Evolutionary conservation across 2,329 filamentous ascomycete species (phyloP).

Genomic region (Metarhizium sp.): DNA sequence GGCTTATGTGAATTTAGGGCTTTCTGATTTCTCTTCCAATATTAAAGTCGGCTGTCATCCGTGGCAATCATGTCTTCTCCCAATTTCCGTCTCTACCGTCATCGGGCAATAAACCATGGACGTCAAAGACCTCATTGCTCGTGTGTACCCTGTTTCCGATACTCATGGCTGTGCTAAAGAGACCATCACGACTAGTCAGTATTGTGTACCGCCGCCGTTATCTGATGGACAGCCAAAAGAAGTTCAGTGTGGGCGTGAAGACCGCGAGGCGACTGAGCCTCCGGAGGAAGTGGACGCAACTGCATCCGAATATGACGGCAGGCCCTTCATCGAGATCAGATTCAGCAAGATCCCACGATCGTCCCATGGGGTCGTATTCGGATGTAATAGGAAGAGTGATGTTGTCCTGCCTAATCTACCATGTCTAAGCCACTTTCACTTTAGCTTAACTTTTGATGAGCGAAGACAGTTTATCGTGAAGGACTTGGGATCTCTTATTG

Average conservation of each 20-base stretch:
- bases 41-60: no score
- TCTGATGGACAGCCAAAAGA: neutral
- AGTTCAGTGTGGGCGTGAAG: neutral
- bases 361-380: constrained; percentile 9
- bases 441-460: neutral
- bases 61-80: neutral
- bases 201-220: neutral
- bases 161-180: fast-evolving
- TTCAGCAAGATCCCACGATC: constrained; percentile 10
- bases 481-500: neutral
- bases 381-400: constrained; percentile 7
- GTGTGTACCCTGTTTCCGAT: neutral
- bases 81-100: neutral
- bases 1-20: neutral
- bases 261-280: neutral
- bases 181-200: neutral
- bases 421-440: neutral
- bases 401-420: constrained; percentile 1
- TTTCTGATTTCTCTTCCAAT: no score
- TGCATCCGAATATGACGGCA: neutral
- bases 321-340: constrained; percentile 5
- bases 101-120: neutral
- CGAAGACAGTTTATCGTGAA: neutral
- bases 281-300: neutral
- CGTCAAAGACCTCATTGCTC: constrained; percentile 5